Base-by-base conservation (phyloP, 225 moss, liverwort and hornwort genomes). In the Physcomitrium patens region DNA sequence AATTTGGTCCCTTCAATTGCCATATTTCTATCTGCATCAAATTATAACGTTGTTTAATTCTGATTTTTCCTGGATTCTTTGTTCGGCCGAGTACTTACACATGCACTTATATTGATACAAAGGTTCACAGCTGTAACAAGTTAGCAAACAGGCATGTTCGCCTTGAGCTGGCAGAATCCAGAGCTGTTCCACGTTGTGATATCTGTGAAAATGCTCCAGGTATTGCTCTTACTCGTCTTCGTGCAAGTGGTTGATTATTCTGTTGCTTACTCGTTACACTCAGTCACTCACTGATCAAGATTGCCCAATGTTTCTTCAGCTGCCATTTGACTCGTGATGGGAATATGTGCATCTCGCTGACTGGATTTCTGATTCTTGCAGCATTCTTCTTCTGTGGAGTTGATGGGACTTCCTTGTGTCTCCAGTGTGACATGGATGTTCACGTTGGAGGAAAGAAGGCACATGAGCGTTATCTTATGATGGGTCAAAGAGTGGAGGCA, bases 391-490 rank as follows among this genome's bases (percentile, higher is more conserved):
- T 91, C 79, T 97, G 96, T 81, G 89, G 89, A 67, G 87, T 97
- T 74, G 96, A 97, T 85, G 94, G 96, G 77, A 94, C 96, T 19
- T 97, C 96, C 52, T 82, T 97, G 60, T 97, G 96, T 74, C 83
- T 97, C 65, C 94, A 94, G 76, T 97, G 96, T 76, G 96, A 97
- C 86, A 90, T 91, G 89, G 96, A 94, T 79, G 96, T 97, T 26
- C 96, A 97, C 81, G 87, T 94, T 51, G 96, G 94, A 65, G 94
- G 94, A 17, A 97, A 93, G 78, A 92, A 93, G 86, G 82, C 90
- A 17, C 96, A 97, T 60, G 96, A 97, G 79, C 90, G 96, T 55
- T 97, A 90, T 53, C 82, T 97, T 54, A 77, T 97, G 78, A 91
- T 97, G 91, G 91, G 92, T 27, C 96, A 97, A 67, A 86, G 96